Conservation (phyloP, 495 filamentous ascomycete genomes). For the Trichoderma virens region DNA sequence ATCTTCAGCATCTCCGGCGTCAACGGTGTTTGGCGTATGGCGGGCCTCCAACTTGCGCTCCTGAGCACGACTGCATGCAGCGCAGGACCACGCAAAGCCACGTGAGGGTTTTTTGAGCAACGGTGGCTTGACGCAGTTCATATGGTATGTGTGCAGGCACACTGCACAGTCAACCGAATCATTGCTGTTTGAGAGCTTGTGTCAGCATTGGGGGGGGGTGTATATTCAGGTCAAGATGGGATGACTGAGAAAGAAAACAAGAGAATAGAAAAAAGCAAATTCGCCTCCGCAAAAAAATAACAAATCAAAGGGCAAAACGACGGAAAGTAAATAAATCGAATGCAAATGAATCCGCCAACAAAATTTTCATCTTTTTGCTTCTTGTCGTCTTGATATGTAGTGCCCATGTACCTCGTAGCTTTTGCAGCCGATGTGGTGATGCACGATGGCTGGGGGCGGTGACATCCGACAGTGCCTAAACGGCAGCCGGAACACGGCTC, state of each 20-base stretch:
- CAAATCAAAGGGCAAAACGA: background rate
- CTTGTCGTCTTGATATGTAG: too few relatives aligned
- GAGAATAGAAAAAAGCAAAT: background rate
- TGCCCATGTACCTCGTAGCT: background rate
- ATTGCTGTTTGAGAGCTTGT: constrained; percentile 48
- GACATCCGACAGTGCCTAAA: background rate
- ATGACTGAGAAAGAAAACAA: background rate
- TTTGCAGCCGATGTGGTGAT: background rate
- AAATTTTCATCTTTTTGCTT: too few relatives aligned
- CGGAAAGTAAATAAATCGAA: background rate
- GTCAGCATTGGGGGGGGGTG: background rate
- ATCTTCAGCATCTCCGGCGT: constrained; percentile 61
- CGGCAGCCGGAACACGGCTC: background rate
- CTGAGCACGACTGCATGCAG: constrained; percentile 86
- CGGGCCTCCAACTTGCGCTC: constrained; percentile 88
- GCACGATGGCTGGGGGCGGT: background rate
- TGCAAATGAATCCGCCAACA: too few relatives aligned
- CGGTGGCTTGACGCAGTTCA: constrained; percentile 92
- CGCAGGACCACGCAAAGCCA: constrained; percentile 97
- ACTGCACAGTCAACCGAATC: constrained; percentile 97
- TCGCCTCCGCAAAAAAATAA: too few relatives aligned
- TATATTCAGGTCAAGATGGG: background rate
- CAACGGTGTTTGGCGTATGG: constrained; percentile 63
- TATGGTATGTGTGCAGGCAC: constrained; percentile 92
- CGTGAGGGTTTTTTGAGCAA: constrained; percentile 93